Percentiles rank a stretch among this genome's conserved stretches.
Conservation (phyloP, 805 yeast species). For the Cyberlindnera japonica region DNA sequence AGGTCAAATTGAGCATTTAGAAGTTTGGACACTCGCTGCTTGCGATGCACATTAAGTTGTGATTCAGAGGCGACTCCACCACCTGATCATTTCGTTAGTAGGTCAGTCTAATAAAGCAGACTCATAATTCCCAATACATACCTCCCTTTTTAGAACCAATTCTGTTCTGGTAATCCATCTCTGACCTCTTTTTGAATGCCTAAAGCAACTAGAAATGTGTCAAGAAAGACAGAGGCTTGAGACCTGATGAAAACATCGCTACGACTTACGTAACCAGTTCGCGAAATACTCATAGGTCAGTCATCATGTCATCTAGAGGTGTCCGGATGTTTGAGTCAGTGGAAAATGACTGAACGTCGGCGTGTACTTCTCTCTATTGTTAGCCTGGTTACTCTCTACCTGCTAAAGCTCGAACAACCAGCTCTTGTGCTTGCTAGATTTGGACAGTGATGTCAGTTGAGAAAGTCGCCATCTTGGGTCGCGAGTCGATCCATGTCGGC, state of each 20-base stretch:
- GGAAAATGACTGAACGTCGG: neutral
- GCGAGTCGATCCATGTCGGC: constrained; percentile 86
- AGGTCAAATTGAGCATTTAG: constrained; percentile 57
- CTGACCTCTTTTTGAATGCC: constrained; percentile 19
- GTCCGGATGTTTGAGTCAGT: neutral
- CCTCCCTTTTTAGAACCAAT: constrained; percentile 89
- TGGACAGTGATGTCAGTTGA: constrained; percentile 18
- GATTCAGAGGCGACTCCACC: constrained; percentile 83
- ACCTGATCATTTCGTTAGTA: constrained; percentile 12
- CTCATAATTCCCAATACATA: constrained; percentile 4
- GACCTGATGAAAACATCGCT: neutral
- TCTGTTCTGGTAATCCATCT: constrained; percentile 85
- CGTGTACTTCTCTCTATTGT: neutral
- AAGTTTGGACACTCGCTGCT: constrained; percentile 41
- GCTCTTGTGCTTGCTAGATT: too few species aligned
- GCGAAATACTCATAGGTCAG: neutral
- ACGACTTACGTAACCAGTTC: neutral
- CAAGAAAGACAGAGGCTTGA: neutral
- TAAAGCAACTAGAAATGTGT: too few species aligned
- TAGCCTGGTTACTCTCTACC: neutral
- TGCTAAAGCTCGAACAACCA: neutral
- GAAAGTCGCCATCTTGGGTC: constrained; percentile 75
- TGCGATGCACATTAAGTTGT: constrained; percentile 64
- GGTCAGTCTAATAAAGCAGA: neutral
- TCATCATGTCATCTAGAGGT: neutral